phyloP scores from a whole-genome alignment of 306 rosid genomes.

The Corylus americana region DNA sequence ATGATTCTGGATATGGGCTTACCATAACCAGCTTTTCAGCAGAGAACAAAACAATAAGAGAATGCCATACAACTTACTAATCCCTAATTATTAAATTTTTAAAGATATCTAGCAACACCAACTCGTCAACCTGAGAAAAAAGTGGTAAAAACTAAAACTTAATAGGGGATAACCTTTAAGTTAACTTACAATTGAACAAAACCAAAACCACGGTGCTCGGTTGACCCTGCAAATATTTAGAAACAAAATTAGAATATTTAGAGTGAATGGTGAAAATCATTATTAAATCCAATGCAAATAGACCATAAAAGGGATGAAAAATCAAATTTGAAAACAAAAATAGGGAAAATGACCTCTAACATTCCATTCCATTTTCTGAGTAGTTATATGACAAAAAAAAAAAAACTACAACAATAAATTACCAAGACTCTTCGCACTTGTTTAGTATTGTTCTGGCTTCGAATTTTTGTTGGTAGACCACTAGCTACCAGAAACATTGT shows the following conservation, averaged over 20 bases:
- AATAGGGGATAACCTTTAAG: neutral
- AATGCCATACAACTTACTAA: neutral
- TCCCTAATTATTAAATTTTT: neutral
- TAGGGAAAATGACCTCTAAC: neutral
- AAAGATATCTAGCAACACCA: slow-evolving; percentile 4
- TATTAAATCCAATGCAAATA: neutral
- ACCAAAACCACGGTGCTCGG: slow-evolving; percentile 81
- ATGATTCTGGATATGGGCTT: neutral
- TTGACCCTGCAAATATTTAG: slow-evolving; percentile 58
- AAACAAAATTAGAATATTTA: neutral
- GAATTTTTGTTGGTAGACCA: neutral
- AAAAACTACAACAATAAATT: neutral
- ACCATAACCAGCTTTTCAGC: neutral
- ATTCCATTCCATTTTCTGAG: neutral
- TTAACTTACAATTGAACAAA: slow-evolving; percentile 81
- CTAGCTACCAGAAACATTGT: neutral
- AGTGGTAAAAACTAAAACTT: neutral
- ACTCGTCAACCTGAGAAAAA: neutral
- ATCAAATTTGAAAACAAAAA: too few species aligned
- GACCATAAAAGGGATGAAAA: slow-evolving; percentile 1
- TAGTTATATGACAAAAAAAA: neutral
- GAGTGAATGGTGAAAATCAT: neutral
- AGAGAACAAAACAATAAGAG: neutral
- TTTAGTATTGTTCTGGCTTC: neutral
- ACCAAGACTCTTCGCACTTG: neutral